These are phyloP conservation scores for Sporisorium sorghi DNA, from an alignment of 1,284 basidiomycete genomes.

Conservation along the genomic window DNA sequence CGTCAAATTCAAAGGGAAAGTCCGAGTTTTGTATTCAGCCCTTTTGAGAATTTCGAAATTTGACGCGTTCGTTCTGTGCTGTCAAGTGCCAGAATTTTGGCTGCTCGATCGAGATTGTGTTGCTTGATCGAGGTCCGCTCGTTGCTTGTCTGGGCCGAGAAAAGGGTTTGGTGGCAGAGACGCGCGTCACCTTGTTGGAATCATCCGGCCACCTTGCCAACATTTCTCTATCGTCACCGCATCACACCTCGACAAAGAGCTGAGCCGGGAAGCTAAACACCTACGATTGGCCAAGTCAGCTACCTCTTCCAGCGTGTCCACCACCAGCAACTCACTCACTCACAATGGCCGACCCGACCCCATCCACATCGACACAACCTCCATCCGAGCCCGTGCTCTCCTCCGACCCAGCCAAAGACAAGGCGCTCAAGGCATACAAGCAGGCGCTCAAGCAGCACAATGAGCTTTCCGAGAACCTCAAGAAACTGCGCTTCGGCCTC, in stretches of 20 bases:
- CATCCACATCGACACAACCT: constrained; percentile 44
- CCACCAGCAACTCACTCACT: not conserved
- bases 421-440: constrained; percentile 64
- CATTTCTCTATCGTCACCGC: not conserved
- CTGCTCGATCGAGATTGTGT: constrained; percentile 7
- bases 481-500: constrained; percentile 64
- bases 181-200: constrained; percentile 31
- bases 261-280: too few relatives aligned
- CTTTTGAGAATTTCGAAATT: constrained; percentile 6
- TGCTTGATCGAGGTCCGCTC: constrained; percentile 9
- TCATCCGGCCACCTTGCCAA: constrained; percentile 6
- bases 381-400: constrained; percentile 46
- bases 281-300: too few relatives aligned
- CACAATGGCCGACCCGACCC: constrained; percentile 53
- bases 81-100: not conserved
- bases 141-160: constrained; percentile 31
- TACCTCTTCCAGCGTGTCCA: not conserved
- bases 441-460: constrained; percentile 71
- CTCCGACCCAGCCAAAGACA: constrained; percentile 58
- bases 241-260: constrained; percentile 1
- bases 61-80: not conserved
- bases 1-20: not conserved
- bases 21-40: not conserved
- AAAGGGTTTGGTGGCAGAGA: constrained; percentile 7
- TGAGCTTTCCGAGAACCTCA: constrained; percentile 68